phyloP scores from a whole-genome alignment of 1,139 yeast species.

The Saccharomyces pastorianus region DNA sequence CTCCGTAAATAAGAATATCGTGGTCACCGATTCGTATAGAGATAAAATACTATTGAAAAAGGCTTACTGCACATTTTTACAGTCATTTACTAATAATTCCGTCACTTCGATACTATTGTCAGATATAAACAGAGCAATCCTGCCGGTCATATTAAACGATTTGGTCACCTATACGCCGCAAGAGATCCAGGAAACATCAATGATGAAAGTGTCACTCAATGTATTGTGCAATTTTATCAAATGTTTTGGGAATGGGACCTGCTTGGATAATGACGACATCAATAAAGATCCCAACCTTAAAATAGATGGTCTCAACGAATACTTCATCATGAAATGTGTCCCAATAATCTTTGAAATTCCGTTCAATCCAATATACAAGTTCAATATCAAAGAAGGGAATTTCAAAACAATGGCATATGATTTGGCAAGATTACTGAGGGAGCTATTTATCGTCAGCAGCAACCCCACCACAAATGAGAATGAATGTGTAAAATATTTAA shows the following conservation, averaged over 20 bases:
- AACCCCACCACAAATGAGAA: conserved; percentile 26
- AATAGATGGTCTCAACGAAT: conserved; percentile 65
- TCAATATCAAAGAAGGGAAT: conserved; percentile 71
- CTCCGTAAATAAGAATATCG: conserved; percentile 30
- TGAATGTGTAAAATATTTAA: conserved; percentile 43
- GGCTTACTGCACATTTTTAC: conserved; percentile 60
- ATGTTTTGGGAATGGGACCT: conserved; percentile 61
- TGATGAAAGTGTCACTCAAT: conserved; percentile 62
- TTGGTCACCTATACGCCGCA: conserved; percentile 62
- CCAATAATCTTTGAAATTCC: conserved; percentile 73
- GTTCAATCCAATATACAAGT: conserved; percentile 51
- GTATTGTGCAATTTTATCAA: conserved; percentile 61
- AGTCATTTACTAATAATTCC: conserved; percentile 66
- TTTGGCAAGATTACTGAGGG: conserved; percentile 59
- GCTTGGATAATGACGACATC: conserved; percentile 44
- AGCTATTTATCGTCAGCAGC: conserved; percentile 38
- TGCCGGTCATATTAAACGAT: conserved; percentile 58
- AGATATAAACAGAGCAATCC: conserved; percentile 51
- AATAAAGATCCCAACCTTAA: conserved; percentile 48
- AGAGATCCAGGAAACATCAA: conserved; percentile 41
- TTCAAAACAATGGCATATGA: conserved; percentile 68
- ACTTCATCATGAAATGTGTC: conserved; percentile 59
- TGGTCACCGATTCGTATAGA: conserved; percentile 44
- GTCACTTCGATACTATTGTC: conserved; percentile 70
- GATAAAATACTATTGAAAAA: conserved; percentile 58